phyloP scores from a whole-genome alignment of 495 filamentous ascomycete genomes.

The Talaromyces ruber region DNA sequence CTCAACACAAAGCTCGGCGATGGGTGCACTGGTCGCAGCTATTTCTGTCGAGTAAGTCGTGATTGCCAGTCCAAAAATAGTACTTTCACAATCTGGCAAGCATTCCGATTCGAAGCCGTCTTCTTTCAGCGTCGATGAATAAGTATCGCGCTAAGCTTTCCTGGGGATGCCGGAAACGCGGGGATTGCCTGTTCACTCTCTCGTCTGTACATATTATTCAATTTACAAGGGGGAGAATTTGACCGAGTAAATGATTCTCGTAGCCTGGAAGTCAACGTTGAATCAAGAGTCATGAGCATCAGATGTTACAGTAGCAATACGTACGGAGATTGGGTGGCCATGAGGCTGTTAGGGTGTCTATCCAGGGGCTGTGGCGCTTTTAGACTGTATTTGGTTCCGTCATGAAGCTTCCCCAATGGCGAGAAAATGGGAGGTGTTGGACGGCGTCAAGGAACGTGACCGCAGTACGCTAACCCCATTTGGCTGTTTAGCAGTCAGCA shows the following conservation, averaged over 20 bases:
- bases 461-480: background rate
- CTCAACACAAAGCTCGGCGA: slow-evolving; percentile 56
- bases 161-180: background rate
- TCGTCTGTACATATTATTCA: background rate
- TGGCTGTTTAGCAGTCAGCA: background rate
- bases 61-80: background rate
- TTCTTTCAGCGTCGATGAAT: background rate
- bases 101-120: background rate
- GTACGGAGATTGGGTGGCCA: background rate
- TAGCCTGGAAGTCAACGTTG: background rate
- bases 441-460: background rate
- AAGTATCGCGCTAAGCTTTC: background rate
- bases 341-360: background rate
- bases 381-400: background rate
- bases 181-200: background rate
- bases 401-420: background rate
- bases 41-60: slow-evolving; percentile 13
- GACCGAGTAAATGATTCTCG: background rate
- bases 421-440: too few species aligned
- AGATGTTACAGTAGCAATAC: background rate
- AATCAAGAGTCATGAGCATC: background rate
- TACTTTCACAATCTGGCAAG: background rate
- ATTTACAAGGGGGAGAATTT: background rate
- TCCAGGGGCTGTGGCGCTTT: background rate
- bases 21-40: slow-evolving; percentile 64